A percentile compares a stretch with the other conserved stretches of the same genome.
These are phyloP conservation scores for Calocybe cyanea DNA, from an alignment of 768 basidiomycete genomes.

Conservation along the genomic window DNA sequence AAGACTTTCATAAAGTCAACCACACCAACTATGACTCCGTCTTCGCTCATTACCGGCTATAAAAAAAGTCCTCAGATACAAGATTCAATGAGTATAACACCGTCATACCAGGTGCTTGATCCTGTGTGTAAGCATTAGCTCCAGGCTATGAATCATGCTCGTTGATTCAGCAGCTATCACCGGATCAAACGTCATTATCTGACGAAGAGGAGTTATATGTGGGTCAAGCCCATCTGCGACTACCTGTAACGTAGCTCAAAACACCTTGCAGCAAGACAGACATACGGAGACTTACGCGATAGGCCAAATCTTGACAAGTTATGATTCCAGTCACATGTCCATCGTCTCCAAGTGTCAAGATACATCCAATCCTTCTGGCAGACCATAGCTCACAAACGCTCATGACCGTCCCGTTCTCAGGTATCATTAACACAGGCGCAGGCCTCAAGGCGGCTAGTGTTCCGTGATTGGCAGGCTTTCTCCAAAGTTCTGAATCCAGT, in stretches of 20 bases:
- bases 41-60: background rate
- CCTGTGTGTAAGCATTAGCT: slow-evolving; percentile 5
- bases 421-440: background rate
- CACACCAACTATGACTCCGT: background rate
- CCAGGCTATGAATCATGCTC: background rate
- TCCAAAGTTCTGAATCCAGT: too few relatives aligned
- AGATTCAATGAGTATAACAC: too few relatives aligned
- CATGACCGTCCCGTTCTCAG: background rate
- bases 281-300: background rate
- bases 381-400: background rate
- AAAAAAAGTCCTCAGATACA: too few relatives aligned
- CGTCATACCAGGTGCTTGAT: slow-evolving; percentile 4
- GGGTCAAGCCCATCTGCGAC: slow-evolving; percentile 9
- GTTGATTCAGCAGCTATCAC: background rate
- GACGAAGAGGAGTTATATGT: background rate
- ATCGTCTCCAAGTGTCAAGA: background rate
- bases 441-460: background rate
- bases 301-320: too few relatives aligned
- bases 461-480: background rate
- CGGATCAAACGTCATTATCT: slow-evolving; percentile 8
- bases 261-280: too few relatives aligned
- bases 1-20: background rate
- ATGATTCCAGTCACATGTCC: too few relatives aligned
- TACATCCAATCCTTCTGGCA: background rate
- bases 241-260: slow-evolving; percentile 1